Evolutionary conservation across 768 basidiomycete genomes (phyloP), one percentile per base, ranked within the genome.

Genomic region (Auriscalpium microsporum): DNA sequence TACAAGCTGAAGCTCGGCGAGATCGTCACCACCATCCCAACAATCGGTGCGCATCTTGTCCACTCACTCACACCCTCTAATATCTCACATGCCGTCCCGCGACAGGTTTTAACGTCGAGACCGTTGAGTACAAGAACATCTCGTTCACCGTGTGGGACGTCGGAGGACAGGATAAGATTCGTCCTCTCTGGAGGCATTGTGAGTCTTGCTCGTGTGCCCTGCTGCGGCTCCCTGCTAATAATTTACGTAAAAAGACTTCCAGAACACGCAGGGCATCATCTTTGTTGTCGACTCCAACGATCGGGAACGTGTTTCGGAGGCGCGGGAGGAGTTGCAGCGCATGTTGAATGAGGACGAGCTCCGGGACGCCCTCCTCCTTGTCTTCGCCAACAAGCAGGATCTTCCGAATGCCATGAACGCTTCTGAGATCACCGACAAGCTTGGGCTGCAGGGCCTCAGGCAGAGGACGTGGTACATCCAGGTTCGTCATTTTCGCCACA

Each of bases 141-240:
- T 96, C 94, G 23, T 99, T 99, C 84, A 99, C 95, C 21, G 96
- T 98, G 47, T 98, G 96, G 96, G 96, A 99, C 76, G 96, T 99
- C 61, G 96, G 96, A 83, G 96, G 95, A 66, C 95, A 99, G 77
- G 95, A 99, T 78, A 99, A 98, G 86, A 98, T 98, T 73, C 86
- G 95, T 66, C 95, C 95, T 64, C 84, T 98, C 65, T 99, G 96
- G 96, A 92, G 95, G 84, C 96, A 99, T 79, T 99, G 96, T 96
- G 68, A 68, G 93, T 84, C 53, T 62, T 21, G n/a, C 47, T 23
- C 17, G 56, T 61, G 57, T 45, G 53, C 52, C 60, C 58, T 61
- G 56, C 50, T 59, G 36, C 50, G 35, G 21, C 45, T 47, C 56
- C 55, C 57, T 63, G 49, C 65, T 16, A 36, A 11, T 36, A 40